These are phyloP conservation scores for Suillus decipiens DNA, from an alignment of 768 basidiomycete genomes.

Conservation along the genomic window DNA sequence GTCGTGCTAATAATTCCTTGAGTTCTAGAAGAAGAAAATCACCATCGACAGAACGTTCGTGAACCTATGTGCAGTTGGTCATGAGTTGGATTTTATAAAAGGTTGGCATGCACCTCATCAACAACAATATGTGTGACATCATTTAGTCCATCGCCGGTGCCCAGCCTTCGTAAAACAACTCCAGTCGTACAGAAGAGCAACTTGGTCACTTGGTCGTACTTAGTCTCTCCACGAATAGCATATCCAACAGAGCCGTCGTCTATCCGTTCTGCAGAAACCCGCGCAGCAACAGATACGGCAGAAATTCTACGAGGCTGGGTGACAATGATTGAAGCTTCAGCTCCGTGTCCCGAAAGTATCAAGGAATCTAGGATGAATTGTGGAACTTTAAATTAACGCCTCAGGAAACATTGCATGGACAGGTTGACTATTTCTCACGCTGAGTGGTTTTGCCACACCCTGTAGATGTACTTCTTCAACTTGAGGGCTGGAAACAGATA, in stretches of 20 bases:
- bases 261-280: slow-evolving; percentile 80
- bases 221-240: slow-evolving; percentile 85
- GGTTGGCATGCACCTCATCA: slow-evolving; percentile 65
- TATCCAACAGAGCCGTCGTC: slow-evolving; percentile 85
- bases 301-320: slow-evolving; percentile 91
- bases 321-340: slow-evolving; percentile 72
- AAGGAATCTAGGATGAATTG: slow-evolving; percentile 88
- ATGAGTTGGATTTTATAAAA: not conserved
- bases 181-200: slow-evolving; percentile 93
- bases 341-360: slow-evolving; percentile 61
- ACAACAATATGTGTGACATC: slow-evolving; percentile 84
- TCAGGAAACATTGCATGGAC: slow-evolving; percentile 6
- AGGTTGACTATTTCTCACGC: slow-evolving; percentile 39
- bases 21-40: slow-evolving; percentile 88
- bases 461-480: slow-evolving; percentile 23
- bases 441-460: slow-evolving; percentile 94
- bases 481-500: not conserved
- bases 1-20: slow-evolving; percentile 66
- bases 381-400: slow-evolving; percentile 55
- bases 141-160: slow-evolving; percentile 68
- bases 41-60: slow-evolving; percentile 89
- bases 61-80: slow-evolving; percentile 54
- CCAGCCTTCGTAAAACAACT: slow-evolving; percentile 80
- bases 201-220: slow-evolving; percentile 63
- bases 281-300: slow-evolving; percentile 84